Base-by-base conservation (phyloP, 345 rosid genomes). In the Stellera chamaejasme region DNA sequence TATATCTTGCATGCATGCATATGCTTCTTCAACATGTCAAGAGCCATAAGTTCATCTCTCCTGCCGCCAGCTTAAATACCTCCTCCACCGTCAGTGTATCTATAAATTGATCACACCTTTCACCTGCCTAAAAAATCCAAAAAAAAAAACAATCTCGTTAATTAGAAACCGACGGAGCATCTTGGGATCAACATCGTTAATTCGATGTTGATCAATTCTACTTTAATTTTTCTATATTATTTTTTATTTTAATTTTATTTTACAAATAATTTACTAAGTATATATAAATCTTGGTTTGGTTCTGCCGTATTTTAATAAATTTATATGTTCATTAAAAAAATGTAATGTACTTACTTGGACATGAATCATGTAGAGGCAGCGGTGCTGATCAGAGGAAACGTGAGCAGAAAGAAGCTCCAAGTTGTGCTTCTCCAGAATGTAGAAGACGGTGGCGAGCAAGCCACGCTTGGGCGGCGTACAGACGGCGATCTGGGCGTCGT, bases 11-110 rank as follows among this genome's bases (percentile, higher is more conserved):
- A 19, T 19, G 23, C 23, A 19, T 19, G 23, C 23, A 19, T 19
- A 5, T 45, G 48, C 26, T 5, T 10, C 26, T 43, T 67, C 67
- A 75, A 60, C 66, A 63, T 14, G 80, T 54, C 62, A 68, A 44
- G 12, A 79, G 59, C 79, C 84, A 76, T 9, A 71, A 59, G 55
- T 79, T 79, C 70, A 76, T 71, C 63, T 79, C 84, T 54, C 72
- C 84, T 42, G 73, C 79, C 15, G 75, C 81, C 28, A 76, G 70
- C 62, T 76, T 77, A 64, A 80, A 72, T 26, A 60, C 58, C 47
- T 80, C 74, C 68, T 74, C 82, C 48, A 72, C 76, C 27, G 85
- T 65, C 54, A 74, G 27, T 58, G 77, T 55, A 56, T 66, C 75
- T 8, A 52, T 66, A 69, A 61, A 60, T 51, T 62, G 66, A 43